These are phyloP conservation scores for Boletus bicolor DNA, from an alignment of 768 basidiomycete genomes.

Conservation along the genomic window DNA sequence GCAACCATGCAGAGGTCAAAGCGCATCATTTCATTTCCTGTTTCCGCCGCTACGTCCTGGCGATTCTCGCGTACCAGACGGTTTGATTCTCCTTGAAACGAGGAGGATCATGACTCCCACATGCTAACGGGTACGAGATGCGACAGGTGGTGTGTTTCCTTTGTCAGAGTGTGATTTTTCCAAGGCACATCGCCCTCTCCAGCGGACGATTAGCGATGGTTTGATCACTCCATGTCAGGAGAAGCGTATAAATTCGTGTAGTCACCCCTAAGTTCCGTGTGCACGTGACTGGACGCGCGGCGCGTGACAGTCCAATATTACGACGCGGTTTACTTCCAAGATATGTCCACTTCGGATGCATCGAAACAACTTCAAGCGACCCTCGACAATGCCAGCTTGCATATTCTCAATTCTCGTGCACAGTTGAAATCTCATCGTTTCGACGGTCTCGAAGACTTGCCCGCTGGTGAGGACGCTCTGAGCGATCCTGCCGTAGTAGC, in stretches of 20 bases:
- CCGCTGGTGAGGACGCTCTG: conserved; percentile 26
- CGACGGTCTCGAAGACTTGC: conserved; percentile 29
- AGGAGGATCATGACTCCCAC: background rate
- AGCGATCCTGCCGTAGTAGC: conserved; percentile 57
- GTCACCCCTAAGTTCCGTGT: background rate
- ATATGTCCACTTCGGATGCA: conserved; percentile 22
- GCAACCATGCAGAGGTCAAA: background rate
- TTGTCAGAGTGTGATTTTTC: no score
- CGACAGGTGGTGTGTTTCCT: no score
- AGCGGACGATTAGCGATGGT: no score
- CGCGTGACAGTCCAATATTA: background rate
- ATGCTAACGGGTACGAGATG: background rate
- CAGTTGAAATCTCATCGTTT: conserved; percentile 27
- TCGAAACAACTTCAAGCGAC: conserved; percentile 26
- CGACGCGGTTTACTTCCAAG: background rate
- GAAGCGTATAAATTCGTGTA: no score
- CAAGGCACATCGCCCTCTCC: no score
- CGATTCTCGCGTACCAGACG: background rate
- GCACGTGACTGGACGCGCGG: conserved; percentile 9
- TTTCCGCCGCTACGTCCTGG: background rate
- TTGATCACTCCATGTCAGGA: no score
- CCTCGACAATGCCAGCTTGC: conserved; percentile 25
- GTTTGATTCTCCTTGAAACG: background rate
- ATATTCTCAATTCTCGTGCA: conserved; percentile 21
- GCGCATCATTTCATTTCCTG: background rate